Conservation (phyloP, 345 rosid genomes). For the Eucalyptus melliodora region DNA sequence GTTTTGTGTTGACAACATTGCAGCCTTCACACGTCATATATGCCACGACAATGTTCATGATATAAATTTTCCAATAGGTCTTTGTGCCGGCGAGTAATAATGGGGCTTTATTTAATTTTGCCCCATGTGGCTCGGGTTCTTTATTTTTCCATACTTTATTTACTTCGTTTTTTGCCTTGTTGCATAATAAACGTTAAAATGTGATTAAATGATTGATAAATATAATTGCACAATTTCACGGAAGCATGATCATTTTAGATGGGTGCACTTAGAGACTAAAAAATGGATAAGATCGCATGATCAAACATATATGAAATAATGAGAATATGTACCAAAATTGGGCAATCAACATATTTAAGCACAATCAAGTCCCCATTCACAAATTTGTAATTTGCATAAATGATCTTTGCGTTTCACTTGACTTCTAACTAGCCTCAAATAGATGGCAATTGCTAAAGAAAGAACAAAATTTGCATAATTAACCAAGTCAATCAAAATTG, state of each 20-base stretch:
- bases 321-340: too few relatives aligned
- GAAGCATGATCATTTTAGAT: too few relatives aligned
- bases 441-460: too few relatives aligned
- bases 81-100: background rate
- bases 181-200: too few relatives aligned
- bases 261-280: background rate
- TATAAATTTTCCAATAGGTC: too few relatives aligned
- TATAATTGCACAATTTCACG: too few relatives aligned
- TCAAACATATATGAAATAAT: too few relatives aligned
- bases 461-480: background rate
- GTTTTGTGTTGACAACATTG: background rate
- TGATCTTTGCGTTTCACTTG: background rate
- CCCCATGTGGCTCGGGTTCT: background rate
- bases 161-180: background rate
- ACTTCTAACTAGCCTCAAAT: background rate
- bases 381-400: fast-evolving
- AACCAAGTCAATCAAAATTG: background rate
- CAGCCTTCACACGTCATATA: background rate
- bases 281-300: background rate
- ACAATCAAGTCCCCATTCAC: fast-evolving
- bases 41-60: background rate
- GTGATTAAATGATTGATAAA: background rate
- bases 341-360: background rate
- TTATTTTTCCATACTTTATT: background rate
- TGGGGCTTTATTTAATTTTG: background rate